A percentile compares a stretch with the other conserved stretches of the same genome.
Conservation (phyloP, 2,329 filamentous ascomycete genomes). For the Hypoxylon rubiginosum region DNA sequence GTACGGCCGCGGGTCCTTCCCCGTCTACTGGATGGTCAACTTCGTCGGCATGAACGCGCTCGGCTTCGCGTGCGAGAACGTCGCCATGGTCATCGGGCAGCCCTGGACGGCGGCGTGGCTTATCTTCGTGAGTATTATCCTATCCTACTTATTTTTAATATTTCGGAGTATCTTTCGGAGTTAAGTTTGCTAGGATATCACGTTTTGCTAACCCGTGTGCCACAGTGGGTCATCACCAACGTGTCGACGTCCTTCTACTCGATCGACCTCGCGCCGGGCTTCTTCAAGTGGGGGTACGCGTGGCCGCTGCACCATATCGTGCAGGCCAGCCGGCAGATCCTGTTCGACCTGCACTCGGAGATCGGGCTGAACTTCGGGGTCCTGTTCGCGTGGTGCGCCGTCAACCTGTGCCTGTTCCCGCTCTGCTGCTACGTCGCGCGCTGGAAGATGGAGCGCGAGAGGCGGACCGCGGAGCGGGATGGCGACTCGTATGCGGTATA, state of each 20-base stretch:
- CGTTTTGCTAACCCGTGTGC: background rate
- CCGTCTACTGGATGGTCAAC: conserved; percentile 74
- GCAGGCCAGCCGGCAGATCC: conserved; percentile 68
- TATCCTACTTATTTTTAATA: no score
- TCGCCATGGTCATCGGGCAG: conserved; percentile 71
- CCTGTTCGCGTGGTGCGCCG: conserved; percentile 68
- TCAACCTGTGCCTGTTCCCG: conserved; percentile 68
- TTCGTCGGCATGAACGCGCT: conserved; percentile 73
- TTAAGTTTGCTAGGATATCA: background rate
- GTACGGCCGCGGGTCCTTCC: conserved; percentile 70
- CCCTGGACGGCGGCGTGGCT: conserved; percentile 73
- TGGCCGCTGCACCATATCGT: conserved; percentile 75
- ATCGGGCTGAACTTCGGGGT: conserved; percentile 73
- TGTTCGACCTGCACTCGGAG: conserved; percentile 70
- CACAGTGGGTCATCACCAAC: conserved; percentile 73
- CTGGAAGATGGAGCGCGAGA: conserved; percentile 55
- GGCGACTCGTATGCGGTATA: conserved; percentile 49
- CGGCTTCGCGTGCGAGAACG: conserved; percentile 74
- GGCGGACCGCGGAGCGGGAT: conserved; percentile 44
- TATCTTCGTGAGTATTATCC: conserved; percentile 61
- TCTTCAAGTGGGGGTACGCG: conserved; percentile 73
- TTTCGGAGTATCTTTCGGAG: no score
- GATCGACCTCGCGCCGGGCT: conserved; percentile 68
- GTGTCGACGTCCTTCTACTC: conserved; percentile 71
- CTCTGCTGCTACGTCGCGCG: conserved; percentile 60